Evolutionary conservation across 1,139 yeast species (phyloP), one percentile per base, ranked within the genome.

Genomic region (Martiniozyma asiatica): DNA sequence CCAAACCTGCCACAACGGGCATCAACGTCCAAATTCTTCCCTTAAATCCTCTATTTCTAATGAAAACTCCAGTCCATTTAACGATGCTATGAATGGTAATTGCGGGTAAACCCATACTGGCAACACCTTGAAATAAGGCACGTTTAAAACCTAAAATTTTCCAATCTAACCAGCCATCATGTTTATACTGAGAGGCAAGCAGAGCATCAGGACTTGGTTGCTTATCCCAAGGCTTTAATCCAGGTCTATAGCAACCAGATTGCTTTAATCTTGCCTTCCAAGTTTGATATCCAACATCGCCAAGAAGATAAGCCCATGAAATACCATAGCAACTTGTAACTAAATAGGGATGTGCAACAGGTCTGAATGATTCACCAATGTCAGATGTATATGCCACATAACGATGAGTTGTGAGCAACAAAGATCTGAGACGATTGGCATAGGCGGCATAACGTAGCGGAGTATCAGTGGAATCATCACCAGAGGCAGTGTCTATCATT

Each of bases 381-480:
- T 81, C 94, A 0, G 89, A 78, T 6, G 93, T 80, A 53, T 81
- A 81, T 2, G 94, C 94, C 16, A 81, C 82, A 47, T 81, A 81
- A 43, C 94, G 58, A 48, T 78, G 89, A n/a, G 87, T 71, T 6
- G 92, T 85, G 33, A 64, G 48, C 33, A 79, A 59, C 39, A 80
- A 74, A 20, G 82, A 73, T 52, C 85, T 61, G 32, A 78, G 50
- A 45, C 93, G 58, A 47, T 76, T 75, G 39, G 87, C 85, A 48
- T 80, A 80, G 12, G 89, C 93, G 4, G 92, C 84, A 46, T 80
- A 80, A 63, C 93, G n/a, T n/a, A n/a, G n/a, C n/a, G n/a, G n/a
- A n/a, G n/a, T n/a, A n/a, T n/a, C n/a, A n/a, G n/a, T n/a, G n/a
- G n/a, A n/a, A n/a, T n/a, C n/a, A n/a, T n/a, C n/a, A n/a, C n/a